Conservation (phyloP, 495 filamentous ascomycete species). For the Sabuloglossum arenarium region DNA sequence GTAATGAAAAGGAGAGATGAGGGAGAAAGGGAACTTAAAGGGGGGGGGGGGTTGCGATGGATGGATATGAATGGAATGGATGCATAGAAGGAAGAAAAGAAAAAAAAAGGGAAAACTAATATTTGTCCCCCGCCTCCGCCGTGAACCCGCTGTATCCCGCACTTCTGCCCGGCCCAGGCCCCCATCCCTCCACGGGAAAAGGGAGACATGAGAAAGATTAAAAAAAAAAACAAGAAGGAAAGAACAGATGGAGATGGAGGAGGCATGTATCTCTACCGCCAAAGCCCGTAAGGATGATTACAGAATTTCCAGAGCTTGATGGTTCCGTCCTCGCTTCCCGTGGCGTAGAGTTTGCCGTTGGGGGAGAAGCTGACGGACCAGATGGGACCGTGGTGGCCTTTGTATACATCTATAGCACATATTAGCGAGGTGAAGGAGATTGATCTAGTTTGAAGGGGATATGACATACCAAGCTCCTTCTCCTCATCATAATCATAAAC, state of each 20-base stretch:
- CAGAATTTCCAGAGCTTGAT: conserved; percentile 46
- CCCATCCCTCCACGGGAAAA: neutral
- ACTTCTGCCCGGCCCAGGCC: too few species aligned
- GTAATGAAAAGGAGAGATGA: too few species aligned
- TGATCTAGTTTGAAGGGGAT: too few species aligned
- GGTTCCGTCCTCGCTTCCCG: conserved; percentile 90
- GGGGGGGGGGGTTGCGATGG: too few species aligned
- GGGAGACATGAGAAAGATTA: neutral
- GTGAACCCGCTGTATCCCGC: too few species aligned
- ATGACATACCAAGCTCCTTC: conserved; percentile 52
- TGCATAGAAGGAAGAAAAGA: too few species aligned
- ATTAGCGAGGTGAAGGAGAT: too few species aligned
- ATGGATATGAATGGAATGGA: too few species aligned
- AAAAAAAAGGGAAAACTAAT: too few species aligned
- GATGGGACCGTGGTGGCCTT: conserved; percentile 91
- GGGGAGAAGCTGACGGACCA: conserved; percentile 91
- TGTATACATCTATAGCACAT: conserved; percentile 50
- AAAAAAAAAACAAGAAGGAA: neutral
- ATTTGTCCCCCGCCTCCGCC: too few species aligned
- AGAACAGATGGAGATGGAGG: neutral
- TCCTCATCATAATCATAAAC: conserved; percentile 73
- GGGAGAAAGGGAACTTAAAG: too few species aligned
- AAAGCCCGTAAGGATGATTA: conserved; percentile 4
- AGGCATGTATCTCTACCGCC: conserved; percentile 4
- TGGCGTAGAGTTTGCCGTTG: conserved; percentile 87